Evolutionary conservation across 2,329 filamentous ascomycete genomes (phyloP).

Genomic region (Stemphylium vesicarium): DNA sequence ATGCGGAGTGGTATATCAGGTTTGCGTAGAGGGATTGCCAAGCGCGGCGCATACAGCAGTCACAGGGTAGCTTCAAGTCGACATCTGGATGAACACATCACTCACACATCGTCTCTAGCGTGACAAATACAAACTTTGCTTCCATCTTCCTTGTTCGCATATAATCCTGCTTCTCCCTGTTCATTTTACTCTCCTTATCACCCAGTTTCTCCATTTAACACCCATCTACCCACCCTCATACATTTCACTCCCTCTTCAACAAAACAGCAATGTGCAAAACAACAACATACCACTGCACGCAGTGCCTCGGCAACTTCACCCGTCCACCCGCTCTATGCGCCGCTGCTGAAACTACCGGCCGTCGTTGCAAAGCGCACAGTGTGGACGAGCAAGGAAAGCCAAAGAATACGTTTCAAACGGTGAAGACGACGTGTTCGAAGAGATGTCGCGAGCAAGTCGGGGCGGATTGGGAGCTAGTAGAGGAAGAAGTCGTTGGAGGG

Average conservation of each 20-base stretch:
- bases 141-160: too few species aligned
- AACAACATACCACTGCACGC: neutral
- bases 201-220: too few species aligned
- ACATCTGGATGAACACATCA: neutral
- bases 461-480: neutral
- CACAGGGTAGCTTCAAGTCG: neutral
- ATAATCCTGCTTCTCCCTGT: too few species aligned
- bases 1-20: neutral
- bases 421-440: neutral
- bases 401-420: neutral
- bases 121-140: too few species aligned
- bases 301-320: neutral
- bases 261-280: neutral
- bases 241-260: neutral
- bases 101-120: too few species aligned
- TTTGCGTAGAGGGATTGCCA: neutral
- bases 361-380: neutral
- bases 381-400: too few species aligned
- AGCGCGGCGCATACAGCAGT: too few species aligned
- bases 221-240: neutral
- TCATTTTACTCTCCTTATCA: too few species aligned
- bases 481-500: neutral
- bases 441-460: neutral
- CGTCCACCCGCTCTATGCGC: neutral
- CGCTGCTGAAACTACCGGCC: neutral